Conservation (phyloP, 2,329 filamentous ascomycete species). For the Sarocladium oryzae region DNA sequence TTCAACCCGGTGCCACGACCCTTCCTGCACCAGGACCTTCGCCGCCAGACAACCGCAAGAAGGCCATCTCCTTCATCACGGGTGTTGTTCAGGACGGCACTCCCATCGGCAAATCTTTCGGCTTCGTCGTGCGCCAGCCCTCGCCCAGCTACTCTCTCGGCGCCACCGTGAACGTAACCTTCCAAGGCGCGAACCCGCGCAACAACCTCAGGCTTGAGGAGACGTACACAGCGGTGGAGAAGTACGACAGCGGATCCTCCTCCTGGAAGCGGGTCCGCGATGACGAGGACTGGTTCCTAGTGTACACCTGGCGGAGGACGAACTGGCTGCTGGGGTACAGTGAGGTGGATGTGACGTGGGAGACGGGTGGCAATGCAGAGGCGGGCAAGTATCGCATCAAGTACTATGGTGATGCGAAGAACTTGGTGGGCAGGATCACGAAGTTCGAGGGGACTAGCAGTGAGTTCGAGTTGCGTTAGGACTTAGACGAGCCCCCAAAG, state of each 20-base stretch:
- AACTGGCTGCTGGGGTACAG: conserved; percentile 66
- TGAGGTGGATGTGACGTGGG: conserved; percentile 75
- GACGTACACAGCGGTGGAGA: conserved; percentile 74
- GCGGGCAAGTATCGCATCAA: conserved; percentile 67
- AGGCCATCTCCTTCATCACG: conserved; percentile 73
- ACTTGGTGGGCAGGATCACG: conserved; percentile 50
- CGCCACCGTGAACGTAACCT: conserved; percentile 57
- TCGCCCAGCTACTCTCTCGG: conserved; percentile 51
- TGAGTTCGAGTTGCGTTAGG: conserved; percentile 31
- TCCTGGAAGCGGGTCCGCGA: conserved; percentile 61
- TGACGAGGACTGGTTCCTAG: conserved; percentile 77
- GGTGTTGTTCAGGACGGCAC: conserved; percentile 69
- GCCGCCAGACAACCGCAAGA: conserved; percentile 72
- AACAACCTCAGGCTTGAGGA: conserved; percentile 76
- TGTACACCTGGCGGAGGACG: conserved; percentile 73
- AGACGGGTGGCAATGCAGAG: conserved; percentile 42
- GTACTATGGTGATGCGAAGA: conserved; percentile 83
- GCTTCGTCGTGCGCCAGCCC: conserved; percentile 54
- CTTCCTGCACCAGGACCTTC: conserved; percentile 46
- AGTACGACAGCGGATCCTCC: conserved; percentile 25
- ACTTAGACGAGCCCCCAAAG: neutral
- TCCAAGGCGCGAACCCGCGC: conserved; percentile 82
- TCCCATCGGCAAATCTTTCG: conserved; percentile 62
- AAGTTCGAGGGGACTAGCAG: conserved; percentile 64
- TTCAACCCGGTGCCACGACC: conserved; percentile 29